Evolutionary conservation across 108 stramenopile genomes (phyloP), one percentile per base, ranked within the genome.

Genomic region (Cyclotella atomus): DNA sequence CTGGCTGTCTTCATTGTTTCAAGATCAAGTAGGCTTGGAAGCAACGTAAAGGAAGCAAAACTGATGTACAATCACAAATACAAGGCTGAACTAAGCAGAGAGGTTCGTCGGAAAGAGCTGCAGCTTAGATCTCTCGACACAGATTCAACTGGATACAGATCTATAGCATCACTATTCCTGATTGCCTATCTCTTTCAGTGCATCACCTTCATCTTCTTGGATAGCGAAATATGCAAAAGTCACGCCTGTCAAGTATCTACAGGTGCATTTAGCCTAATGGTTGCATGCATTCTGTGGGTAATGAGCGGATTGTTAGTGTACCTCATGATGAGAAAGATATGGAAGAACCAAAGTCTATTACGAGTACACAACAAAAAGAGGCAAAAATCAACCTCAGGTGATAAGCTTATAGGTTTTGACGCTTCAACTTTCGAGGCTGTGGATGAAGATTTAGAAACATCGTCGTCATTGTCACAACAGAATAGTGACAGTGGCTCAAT

Each of bases 261-360:
- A 15, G 69, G 76, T 36, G 68, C 76, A 41, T 61, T 24, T 34
- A 56, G 70, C 43, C 49, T 77, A 28, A 16, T 77, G 19, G 55
- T 46, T n/a, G 62, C 76, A 14, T 77, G 69, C 29, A 17, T 77
- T 30, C 56, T 77, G 25, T 77, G 76, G 76, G 64, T 77, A 17
- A 16, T 59, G 8, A 70, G 76, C 60, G 69, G 62, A 36, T 9
- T 77, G 10, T 43, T 77, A 38, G 43, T 77, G 16, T 49, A 63
- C 30, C 15, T 27, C 0, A 77, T 65, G 76, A 17, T 70, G 63
- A 65, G 34, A 36, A 70, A 70, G 46, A 23, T 70, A 46, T 21
- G 29, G 10, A 70, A 50, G 41, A 70, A 65, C 27, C 10, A 54
- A 54, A 68, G 0, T 12, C 28, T 57, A 17, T 9, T 57, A 4